Conservation (phyloP, 2,329 filamentous ascomycete genomes). For the Thelonectria discophora region DNA sequence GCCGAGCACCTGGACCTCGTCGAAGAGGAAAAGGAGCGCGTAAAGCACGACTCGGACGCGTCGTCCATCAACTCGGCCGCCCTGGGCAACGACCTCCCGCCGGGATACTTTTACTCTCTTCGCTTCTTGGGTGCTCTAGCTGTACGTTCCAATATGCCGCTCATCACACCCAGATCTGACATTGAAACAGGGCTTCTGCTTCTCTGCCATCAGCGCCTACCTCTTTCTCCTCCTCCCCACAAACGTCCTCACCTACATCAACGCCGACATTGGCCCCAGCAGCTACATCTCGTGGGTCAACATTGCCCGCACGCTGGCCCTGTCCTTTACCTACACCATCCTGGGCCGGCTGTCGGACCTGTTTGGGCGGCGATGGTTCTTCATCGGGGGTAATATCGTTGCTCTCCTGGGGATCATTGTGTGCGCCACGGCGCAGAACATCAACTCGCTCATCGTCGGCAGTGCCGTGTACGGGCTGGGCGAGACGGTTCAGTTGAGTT, state of each 20-base stretch:
- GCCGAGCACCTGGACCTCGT: constrained; percentile 28
- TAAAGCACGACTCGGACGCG: constrained; percentile 35
- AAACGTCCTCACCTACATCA: constrained; percentile 49
- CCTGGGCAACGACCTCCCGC: constrained; percentile 47
- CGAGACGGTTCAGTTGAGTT: constrained; percentile 49
- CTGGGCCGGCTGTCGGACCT: constrained; percentile 52
- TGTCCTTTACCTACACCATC: constrained; percentile 50
- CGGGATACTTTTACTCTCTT: constrained; percentile 49
- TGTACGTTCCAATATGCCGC: constrained; percentile 34
- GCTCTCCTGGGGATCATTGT: constrained; percentile 49
- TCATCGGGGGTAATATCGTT: constrained; percentile 50
- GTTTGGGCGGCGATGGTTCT: constrained; percentile 52
- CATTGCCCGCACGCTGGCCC: constrained; percentile 47
- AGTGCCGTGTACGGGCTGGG: constrained; percentile 49
- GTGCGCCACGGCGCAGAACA: constrained; percentile 46
- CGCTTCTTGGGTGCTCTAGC: constrained; percentile 46
- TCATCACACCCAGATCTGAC: not conserved
- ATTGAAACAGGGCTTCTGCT: constrained; percentile 46
- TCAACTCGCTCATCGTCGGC: constrained; percentile 49
- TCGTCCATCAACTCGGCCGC: constrained; percentile 48
- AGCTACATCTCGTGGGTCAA: constrained; percentile 48
- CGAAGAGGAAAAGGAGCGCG: constrained; percentile 30
- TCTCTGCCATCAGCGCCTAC: constrained; percentile 50
- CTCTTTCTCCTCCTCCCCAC: constrained; percentile 51
- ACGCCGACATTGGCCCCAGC: constrained; percentile 50